Percentiles rank a stretch among this genome's conserved stretches.
Evolutionary conservation across 108 stramenopile species (phyloP).

Genomic region (Tribonema minus): DNA sequence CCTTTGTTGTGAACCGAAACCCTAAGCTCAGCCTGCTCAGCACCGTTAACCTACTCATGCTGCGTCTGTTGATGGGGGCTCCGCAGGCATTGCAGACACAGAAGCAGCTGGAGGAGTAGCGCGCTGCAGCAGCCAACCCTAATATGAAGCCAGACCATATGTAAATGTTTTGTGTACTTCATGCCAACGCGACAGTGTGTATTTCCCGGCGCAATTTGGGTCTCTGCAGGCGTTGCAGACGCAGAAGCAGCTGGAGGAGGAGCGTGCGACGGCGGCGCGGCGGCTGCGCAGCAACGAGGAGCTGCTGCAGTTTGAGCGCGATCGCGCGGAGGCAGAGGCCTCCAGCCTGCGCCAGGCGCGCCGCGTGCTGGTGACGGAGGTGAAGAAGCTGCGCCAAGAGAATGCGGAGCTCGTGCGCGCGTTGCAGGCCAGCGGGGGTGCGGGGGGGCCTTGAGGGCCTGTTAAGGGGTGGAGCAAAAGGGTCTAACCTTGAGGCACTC

Average conservation of each 20-base stretch:
- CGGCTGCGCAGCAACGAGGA: neutral
- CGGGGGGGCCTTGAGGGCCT: too few species aligned
- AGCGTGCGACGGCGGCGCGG: slow-evolving; percentile 4
- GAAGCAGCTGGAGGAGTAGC: too few species aligned
- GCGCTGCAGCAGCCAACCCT: too few species aligned
- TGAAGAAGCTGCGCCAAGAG: slow-evolving; percentile 37
- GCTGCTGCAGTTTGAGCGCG: slow-evolving; percentile 35
- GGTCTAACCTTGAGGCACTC: too few species aligned
- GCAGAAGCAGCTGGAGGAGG: neutral
- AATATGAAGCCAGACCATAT: too few species aligned
- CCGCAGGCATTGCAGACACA: too few species aligned
- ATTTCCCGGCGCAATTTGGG: too few species aligned
- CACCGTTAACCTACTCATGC: neutral
- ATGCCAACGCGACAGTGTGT: too few species aligned
- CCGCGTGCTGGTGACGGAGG: slow-evolving; percentile 30
- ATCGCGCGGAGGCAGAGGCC: slow-evolving; percentile 19
- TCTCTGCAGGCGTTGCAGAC: neutral
- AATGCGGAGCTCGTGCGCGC: neutral
- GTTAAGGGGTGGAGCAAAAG: too few species aligned
- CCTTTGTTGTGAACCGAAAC: neutral
- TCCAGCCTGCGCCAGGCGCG: slow-evolving; percentile 16
- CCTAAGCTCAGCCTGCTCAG: neutral
- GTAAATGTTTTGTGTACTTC: too few species aligned
- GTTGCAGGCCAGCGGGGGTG: too few species aligned
- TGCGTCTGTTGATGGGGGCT: too few species aligned